phyloP scores from a whole-genome alignment of 495 filamentous ascomycete species.

The Aspergillus nidulans region DNA sequence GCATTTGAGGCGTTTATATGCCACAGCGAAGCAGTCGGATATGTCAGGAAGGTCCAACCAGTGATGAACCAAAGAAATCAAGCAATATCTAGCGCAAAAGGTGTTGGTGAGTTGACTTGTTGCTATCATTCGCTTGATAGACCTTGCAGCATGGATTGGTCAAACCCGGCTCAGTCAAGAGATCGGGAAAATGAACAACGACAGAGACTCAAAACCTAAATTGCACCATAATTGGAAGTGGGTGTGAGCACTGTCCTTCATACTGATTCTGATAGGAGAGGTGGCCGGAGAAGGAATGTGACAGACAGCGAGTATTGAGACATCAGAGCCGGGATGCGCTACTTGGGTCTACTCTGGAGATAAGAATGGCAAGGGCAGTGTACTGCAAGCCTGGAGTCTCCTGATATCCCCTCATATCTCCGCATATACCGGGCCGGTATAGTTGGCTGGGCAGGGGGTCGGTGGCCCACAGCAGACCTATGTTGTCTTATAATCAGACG shows the following conservation, averaged over 20 bases:
- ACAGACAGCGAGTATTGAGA: too few species aligned
- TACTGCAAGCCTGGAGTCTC: neutral
- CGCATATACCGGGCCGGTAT: neutral
- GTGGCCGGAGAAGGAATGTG: neutral
- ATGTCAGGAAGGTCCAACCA: neutral
- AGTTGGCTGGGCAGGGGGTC: neutral
- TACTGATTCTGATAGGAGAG: neutral
- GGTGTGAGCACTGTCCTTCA: neutral
- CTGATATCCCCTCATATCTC: neutral
- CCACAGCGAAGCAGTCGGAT: neutral
- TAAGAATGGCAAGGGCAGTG: neutral
- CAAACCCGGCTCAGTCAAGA: neutral
- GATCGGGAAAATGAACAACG: neutral
- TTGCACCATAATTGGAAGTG: neutral
- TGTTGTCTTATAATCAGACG: neutral
- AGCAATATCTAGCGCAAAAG: neutral
- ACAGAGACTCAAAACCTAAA: neutral
- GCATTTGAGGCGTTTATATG: neutral
- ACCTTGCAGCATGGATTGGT: neutral
- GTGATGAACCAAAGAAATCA: neutral
- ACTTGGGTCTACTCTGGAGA: neutral
- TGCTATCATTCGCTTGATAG: neutral
- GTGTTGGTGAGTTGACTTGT: neutral
- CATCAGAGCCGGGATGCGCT: neutral
- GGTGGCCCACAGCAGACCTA: neutral